Evolutionary conservation across 2,329 filamentous ascomycete genomes (phyloP).

Genomic region (Trichophyton benhamiae): DNA sequence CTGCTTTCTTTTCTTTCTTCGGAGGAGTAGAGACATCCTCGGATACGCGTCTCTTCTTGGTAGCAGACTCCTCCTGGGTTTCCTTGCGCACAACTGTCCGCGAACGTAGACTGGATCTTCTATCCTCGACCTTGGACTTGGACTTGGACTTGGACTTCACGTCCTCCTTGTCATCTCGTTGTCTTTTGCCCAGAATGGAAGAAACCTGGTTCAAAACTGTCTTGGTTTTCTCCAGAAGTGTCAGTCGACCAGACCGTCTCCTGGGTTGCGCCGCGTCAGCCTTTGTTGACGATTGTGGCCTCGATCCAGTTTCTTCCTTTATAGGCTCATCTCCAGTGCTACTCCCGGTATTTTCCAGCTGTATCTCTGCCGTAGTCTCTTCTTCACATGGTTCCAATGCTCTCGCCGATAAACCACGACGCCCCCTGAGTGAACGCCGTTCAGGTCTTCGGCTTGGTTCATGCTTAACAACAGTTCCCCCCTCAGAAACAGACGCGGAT

Average conservation of each 20-base stretch:
- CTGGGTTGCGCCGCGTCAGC: constrained; percentile 5
- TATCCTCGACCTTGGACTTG: constrained; percentile 14
- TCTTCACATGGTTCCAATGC: background rate
- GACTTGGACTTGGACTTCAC: constrained; percentile 50
- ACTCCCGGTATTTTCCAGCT: background rate
- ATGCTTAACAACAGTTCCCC: background rate
- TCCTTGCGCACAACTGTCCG: constrained; percentile 19
- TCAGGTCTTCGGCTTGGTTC: background rate
- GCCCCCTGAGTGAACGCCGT: background rate
- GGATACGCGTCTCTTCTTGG: constrained; percentile 34
- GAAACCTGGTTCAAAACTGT: constrained; percentile 36
- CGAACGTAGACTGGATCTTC: constrained; percentile 47
- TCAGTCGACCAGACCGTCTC: constrained; percentile 35
- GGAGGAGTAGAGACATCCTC: constrained; percentile 20
- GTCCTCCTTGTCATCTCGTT: constrained; percentile 40
- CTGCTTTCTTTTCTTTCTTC: background rate
- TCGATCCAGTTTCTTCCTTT: background rate
- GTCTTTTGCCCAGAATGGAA: constrained; percentile 49
- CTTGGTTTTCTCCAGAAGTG: constrained; percentile 33
- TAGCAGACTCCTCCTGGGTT: constrained; percentile 22
- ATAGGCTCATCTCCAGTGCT: background rate
- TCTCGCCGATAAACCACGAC: background rate
- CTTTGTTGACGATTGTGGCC: background rate
- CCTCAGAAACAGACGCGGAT: background rate
- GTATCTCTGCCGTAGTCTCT: background rate